Evolutionary conservation across 75 land plant genomes (phyloP).

Genomic region (Cupressus sempervirens): DNA sequence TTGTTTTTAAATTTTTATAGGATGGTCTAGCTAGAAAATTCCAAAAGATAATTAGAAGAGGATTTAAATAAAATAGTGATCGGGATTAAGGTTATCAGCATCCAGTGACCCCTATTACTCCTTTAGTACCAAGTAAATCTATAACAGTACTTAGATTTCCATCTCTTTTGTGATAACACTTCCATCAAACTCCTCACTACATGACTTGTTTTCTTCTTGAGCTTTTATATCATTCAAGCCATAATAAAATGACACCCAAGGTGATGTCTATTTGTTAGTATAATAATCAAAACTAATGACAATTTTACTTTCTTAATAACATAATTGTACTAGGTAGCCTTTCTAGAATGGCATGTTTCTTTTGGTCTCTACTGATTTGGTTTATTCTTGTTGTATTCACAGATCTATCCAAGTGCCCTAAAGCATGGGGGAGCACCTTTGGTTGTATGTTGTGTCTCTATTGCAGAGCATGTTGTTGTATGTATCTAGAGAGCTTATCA

Average conservation of each 20-base stretch:
- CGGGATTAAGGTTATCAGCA: neutral
- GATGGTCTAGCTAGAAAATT: neutral
- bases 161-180: neutral
- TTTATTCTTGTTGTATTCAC: slow-evolving; percentile 12
- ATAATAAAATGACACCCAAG: neutral
- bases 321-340: neutral
- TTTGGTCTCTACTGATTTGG: neutral
- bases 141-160: neutral
- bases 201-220: neutral
- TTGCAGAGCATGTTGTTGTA: slow-evolving; percentile 84
- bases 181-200: neutral
- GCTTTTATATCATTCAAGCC: neutral
- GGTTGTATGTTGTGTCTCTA: slow-evolving; percentile 80
- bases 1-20: neutral
- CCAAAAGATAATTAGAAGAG: neutral
- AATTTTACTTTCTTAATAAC: neutral
- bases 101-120: neutral
- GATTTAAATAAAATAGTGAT: neutral
- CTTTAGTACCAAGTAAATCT: neutral
- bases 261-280: neutral
- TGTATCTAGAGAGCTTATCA: slow-evolving; percentile 15
- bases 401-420: slow-evolving; percentile 94
- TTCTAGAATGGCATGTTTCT: neutral
- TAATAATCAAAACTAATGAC: neutral
- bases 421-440: slow-evolving; percentile 75